Conservation (phyloP, 345 rosid genomes). For the Turnera subulata region DNA sequence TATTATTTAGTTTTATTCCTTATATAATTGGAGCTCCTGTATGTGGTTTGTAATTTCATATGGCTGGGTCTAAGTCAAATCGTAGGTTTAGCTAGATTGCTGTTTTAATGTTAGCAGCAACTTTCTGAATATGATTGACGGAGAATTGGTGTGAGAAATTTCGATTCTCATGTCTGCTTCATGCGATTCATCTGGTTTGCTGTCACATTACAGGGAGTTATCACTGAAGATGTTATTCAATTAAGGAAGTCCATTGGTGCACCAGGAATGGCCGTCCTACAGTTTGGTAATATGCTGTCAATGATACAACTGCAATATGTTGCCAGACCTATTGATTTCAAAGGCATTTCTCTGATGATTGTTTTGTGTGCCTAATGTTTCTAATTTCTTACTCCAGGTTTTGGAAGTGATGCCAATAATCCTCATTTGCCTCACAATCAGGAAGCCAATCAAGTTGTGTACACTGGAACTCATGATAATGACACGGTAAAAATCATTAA, state of each 20-base stretch:
- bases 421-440: slow-evolving; percentile 97
- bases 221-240: slow-evolving; percentile 83
- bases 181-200: neutral
- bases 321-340: neutral
- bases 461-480: slow-evolving; percentile 98
- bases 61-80: no score
- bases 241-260: slow-evolving; percentile 86
- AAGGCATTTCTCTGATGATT: slow-evolving; percentile 4
- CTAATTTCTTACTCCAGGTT: slow-evolving; percentile 43
- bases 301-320: neutral
- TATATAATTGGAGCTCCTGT: no score
- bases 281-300: slow-evolving; percentile 57
- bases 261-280: slow-evolving; percentile 99
- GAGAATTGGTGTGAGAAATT: slow-evolving; percentile 1
- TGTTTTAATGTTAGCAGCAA: no score
- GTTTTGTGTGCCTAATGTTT: neutral
- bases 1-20: no score
- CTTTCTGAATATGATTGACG: neutral
- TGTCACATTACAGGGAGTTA: slow-evolving; percentile 64
- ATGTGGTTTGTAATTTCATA: no score
- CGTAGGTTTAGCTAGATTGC: no score
- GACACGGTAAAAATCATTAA: slow-evolving; percentile 57
- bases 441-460: slow-evolving; percentile 83
- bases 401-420: slow-evolving; percentile 73
- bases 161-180: no score